Base-by-base conservation (phyloP, 495 filamentous ascomycete species). In the Bryoglossum gracile region DNA sequence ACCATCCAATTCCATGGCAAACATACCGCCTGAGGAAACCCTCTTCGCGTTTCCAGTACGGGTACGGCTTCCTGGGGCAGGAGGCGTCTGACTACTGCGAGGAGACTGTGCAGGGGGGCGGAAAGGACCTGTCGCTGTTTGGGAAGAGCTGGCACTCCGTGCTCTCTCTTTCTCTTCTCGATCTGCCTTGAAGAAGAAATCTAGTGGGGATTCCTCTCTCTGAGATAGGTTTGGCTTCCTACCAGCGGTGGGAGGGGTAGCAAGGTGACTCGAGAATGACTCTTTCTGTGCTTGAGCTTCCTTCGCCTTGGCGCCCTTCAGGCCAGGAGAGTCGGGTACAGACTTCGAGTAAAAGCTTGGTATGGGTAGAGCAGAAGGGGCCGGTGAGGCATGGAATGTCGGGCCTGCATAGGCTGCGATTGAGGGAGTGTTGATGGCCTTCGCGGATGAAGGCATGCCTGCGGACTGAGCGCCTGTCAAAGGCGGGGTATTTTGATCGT, bases 311-410 rank as follows among this genome's bases (percentile, higher is more conserved):
- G 70, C 61, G 53, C 62, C 50, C 21, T 46, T 49, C 4, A 54
- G 51, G n/a, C 60, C 51, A 13, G 75, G 74, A 5, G 76, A 77
- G 38, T 85, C 81, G 5, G 83, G 81, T 10, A 88, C 70, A 0
- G 87, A 83, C 47, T 83, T 90, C n/a, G 85, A 86, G 44, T 95
- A 78, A 62, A 95, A 95, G 62, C 81, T 92, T 1, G 92, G 92
- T 34, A 95, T 86, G 0, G 94, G 94, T 4, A 99, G 75, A n/a
- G 87, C 79, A 3, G 89, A 91, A 2, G 94, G 86, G 2, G 89
- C 90, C 11, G 92, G 92, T 2, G 92, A 99, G 9, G 87, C 85
- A 62, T 96, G 91, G 65, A 99, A 99, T 0, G 87, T 94, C 13
- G 90, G 86, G 13, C 92, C 92, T 11, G 92, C 92, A 65, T 95